Conservation (phyloP, 2,329 filamentous ascomycete species). For the Claviceps purpurea region DNA sequence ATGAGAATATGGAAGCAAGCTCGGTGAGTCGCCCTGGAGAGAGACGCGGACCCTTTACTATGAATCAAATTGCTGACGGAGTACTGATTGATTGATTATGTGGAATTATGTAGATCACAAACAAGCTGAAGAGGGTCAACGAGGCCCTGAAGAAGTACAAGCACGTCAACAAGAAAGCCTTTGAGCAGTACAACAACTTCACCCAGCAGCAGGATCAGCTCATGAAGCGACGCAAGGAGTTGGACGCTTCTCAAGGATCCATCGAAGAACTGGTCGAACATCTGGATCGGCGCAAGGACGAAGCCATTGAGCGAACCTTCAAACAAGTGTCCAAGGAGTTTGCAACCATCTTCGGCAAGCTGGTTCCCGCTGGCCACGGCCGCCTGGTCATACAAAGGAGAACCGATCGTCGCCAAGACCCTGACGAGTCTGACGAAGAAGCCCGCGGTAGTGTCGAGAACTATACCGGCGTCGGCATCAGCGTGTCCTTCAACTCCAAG, state of each 20-base stretch:
- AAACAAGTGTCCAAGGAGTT: conserved; percentile 95
- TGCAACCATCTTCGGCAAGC: conserved; percentile 80
- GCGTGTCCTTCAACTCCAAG: conserved; percentile 96
- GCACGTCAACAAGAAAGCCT: conserved; percentile 98
- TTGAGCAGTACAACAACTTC: conserved; percentile 97
- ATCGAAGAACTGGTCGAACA: conserved; percentile 89
- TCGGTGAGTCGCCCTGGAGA: conserved; percentile 37
- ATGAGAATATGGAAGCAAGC: conserved; percentile 68
- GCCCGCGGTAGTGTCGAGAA: conserved; percentile 71
- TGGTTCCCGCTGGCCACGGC: conserved; percentile 87
- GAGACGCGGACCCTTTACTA: background rate
- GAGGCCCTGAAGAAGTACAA: conserved; percentile 92
- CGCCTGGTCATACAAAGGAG: conserved; percentile 86
- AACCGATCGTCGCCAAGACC: conserved; percentile 54
- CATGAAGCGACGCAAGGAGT: conserved; percentile 69
- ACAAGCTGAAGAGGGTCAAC: conserved; percentile 76
- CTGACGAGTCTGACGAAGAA: conserved; percentile 52
- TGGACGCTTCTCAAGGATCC: conserved; percentile 72
- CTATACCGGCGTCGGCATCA: conserved; percentile 92
- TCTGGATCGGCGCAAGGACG: conserved; percentile 89
- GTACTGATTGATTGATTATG: conserved; percentile 8
- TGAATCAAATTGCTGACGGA: background rate
- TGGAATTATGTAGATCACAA: conserved; percentile 31
- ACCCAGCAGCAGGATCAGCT: conserved; percentile 82
- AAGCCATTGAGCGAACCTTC: conserved; percentile 96